Evolutionary conservation across 805 yeast genomes (phyloP).

Genomic region (Candida parachauliodes): DNA sequence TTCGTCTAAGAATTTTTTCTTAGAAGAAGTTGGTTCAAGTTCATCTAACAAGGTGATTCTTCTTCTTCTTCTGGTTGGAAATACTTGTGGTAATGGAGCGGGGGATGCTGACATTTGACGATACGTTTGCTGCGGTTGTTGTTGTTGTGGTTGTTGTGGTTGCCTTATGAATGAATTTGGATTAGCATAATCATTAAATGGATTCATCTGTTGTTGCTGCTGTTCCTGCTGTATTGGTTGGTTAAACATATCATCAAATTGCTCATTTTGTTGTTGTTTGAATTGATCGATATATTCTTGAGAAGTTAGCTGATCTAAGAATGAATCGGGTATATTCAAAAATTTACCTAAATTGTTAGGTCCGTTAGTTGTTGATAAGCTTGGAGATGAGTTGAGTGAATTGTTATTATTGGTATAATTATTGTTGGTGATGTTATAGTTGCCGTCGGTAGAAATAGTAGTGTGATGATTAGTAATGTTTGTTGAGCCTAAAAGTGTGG

Average conservation of each 20-base stretch:
- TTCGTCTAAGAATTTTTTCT: slow-evolving; percentile 20
- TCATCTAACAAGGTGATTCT: slow-evolving; percentile 33
- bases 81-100: slow-evolving; percentile 11
- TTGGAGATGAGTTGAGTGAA: slow-evolving; percentile 13
- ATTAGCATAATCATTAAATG: slow-evolving; percentile 39
- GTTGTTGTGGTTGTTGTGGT: no score
- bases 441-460: neutral
- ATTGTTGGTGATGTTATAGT: slow-evolving; percentile 2
- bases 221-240: slow-evolving; percentile 14
- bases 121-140: slow-evolving; percentile 9
- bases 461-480: neutral
- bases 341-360: slow-evolving; percentile 22
- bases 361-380: slow-evolving; percentile 8
- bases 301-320: slow-evolving; percentile 14
- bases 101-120: slow-evolving; percentile 6
- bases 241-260: neutral
- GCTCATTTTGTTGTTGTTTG: slow-evolving; percentile 11
- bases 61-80: slow-evolving; percentile 22
- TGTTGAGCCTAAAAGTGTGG: no score
- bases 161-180: slow-evolving; percentile 27
- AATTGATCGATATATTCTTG: slow-evolving; percentile 12
- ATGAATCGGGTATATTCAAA: slow-evolving; percentile 30
- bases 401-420: slow-evolving; percentile 5
- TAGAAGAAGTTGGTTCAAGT: slow-evolving; percentile 8
- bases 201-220: slow-evolving; percentile 15